Conservation (phyloP, 768 basidiomycete species). For the Amanita polypyramis region DNA sequence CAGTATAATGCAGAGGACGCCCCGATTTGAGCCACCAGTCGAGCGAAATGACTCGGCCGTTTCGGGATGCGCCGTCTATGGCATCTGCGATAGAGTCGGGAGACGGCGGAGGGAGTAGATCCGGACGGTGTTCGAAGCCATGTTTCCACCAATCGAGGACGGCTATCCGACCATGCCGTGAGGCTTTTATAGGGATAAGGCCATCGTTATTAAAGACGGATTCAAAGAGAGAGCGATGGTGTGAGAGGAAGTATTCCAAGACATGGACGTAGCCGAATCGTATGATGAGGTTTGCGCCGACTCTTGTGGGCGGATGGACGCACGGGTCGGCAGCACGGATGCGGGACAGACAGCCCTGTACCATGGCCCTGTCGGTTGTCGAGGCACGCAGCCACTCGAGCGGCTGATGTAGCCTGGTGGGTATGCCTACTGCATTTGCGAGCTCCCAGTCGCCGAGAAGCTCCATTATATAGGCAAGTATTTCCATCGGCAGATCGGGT, state of each 20-base stretch:
- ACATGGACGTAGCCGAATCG: conserved; percentile 70
- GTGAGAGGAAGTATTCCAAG: conserved; percentile 61
- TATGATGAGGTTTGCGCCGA: conserved; percentile 56
- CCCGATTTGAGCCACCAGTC: conserved; percentile 77
- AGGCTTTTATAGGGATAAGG: conserved; percentile 70
- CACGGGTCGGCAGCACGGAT: conserved; percentile 52
- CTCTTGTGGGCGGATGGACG: conserved; percentile 50
- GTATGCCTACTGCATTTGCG: conserved; percentile 63
- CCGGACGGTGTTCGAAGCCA: conserved; percentile 48
- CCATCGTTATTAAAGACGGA: conserved; percentile 48
- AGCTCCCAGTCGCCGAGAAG: conserved; percentile 82
- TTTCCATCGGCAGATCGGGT: conserved; percentile 65
- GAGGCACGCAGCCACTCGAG: conserved; percentile 66
- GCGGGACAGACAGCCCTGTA: conserved; percentile 48
- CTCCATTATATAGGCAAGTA: conserved; percentile 69
- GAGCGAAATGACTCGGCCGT: conserved; percentile 63
- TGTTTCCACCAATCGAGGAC: conserved; percentile 82
- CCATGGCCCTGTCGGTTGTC: conserved; percentile 59
- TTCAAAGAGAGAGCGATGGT: conserved; percentile 55
- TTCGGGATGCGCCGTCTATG: conserved; percentile 69
- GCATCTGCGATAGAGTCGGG: conserved; percentile 51
- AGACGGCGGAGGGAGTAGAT: conserved; percentile 46
- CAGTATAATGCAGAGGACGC: conserved; percentile 62
- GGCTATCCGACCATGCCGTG: conserved; percentile 56
- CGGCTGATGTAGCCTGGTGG: conserved; percentile 56